Conservation (phyloP, 1,139 yeast genomes). For the Pichia sp. region DNA sequence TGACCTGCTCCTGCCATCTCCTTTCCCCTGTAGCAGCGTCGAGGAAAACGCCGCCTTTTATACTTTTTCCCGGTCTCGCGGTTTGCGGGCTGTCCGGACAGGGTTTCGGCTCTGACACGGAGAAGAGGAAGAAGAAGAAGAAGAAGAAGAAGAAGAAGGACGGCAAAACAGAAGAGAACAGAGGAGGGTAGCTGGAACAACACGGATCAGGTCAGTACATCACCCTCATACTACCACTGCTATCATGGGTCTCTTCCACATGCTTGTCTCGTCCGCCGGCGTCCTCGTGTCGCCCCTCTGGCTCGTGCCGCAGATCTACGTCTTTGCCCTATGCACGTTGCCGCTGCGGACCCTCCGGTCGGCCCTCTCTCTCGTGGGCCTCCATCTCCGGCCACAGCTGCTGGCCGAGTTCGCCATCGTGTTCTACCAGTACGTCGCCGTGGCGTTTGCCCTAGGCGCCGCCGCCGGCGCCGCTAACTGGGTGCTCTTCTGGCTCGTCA, state of each 20-base stretch:
- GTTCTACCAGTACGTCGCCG: slow-evolving; percentile 17
- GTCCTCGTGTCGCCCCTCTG: not conserved
- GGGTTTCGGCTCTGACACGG: not conserved
- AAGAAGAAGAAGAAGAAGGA: too few relatives aligned
- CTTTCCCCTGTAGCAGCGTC: too few relatives aligned
- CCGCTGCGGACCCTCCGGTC: slow-evolving; percentile 3
- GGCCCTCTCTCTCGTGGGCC: not conserved
- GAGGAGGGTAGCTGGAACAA: too few relatives aligned
- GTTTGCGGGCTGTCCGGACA: not conserved
- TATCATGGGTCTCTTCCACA: not conserved
- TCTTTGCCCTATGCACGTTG: slow-evolving; percentile 6
- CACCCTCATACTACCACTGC: too few relatives aligned
- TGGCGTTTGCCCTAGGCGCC: slow-evolving; percentile 18
- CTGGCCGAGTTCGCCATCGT: slow-evolving; percentile 10
- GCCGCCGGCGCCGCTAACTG: slow-evolving; percentile 12
- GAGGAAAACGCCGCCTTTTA: not conserved
- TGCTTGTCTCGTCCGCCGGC: not conserved
- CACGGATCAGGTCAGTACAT: too few relatives aligned
- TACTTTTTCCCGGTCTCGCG: not conserved
- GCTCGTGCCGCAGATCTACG: slow-evolving; percentile 2
- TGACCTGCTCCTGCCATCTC: too few relatives aligned
- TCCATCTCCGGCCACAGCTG: not conserved
- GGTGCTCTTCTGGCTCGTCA: slow-evolving; percentile 1
- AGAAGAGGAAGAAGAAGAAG: not conserved
- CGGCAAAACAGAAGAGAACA: too few relatives aligned